Evolutionary conservation across 192 early-diverging fungal species (phyloP).

Genomic region (Backusella tuberculispora): DNA sequence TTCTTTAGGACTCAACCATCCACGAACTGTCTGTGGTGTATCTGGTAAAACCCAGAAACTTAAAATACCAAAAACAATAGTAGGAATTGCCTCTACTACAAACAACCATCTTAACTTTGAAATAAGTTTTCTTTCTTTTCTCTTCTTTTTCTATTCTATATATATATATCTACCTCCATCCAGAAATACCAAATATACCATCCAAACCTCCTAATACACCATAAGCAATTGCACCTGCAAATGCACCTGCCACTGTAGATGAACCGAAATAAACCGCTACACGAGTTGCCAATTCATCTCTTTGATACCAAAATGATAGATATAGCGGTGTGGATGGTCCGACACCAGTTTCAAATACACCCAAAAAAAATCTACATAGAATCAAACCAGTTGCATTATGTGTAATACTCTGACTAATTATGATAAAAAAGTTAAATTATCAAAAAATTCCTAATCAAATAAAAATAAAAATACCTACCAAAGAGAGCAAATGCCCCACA

Average conservation of each 20-base stretch:
- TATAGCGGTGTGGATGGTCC: constrained; percentile 28
- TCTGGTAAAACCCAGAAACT: constrained; percentile 59
- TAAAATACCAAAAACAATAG: constrained; percentile 59
- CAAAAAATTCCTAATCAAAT: too few relatives aligned
- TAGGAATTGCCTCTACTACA: constrained; percentile 69
- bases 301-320: constrained; percentile 33
- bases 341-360: constrained; percentile 29
- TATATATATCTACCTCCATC: constrained; percentile 56
- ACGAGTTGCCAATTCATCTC: constrained; percentile 28
- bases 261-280: constrained; percentile 68
- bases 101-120: constrained; percentile 60
- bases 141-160: constrained; percentile 6
- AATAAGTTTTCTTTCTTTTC: neutral
- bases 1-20: constrained; percentile 42
- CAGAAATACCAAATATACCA: constrained; percentile 52
- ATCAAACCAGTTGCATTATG: constrained; percentile 33
- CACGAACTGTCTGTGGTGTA: constrained; percentile 43
- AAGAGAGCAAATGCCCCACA: constrained; percentile 38
- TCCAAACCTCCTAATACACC: constrained; percentile 55
- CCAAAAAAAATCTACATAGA: constrained; percentile 34
- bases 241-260: constrained; percentile 71
- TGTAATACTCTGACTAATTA: constrained; percentile 28
- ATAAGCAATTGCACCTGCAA: constrained; percentile 74
- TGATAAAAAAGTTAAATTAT: neutral
- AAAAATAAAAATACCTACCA: constrained; percentile 12